These are phyloP conservation scores for Thraustotheca clavata DNA, from an alignment of 352 stramenopile genomes.

Conservation along the genomic window DNA sequence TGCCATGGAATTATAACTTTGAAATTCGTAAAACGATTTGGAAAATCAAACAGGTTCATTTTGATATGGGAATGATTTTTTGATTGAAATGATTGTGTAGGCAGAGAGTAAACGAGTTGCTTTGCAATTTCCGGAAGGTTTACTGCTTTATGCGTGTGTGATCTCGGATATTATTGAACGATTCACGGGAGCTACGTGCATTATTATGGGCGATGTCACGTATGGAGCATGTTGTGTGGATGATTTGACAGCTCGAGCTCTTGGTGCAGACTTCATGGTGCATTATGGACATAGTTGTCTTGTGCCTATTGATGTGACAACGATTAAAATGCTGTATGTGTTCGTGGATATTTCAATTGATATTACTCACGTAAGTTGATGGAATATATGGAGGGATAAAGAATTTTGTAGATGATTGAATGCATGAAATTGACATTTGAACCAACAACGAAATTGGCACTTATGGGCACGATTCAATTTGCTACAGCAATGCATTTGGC, in stretches of 20 bases:
- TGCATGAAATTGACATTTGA: conserved; percentile 91
- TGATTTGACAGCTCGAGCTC: conserved; percentile 92
- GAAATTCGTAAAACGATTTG: conserved; percentile 97
- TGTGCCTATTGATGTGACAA: conserved; percentile 95
- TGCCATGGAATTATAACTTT: conserved; percentile 99
- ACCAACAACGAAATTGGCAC: conserved; percentile 69
- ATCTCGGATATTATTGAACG: conserved; percentile 98
- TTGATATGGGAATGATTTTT: no score
- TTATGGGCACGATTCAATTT: conserved; percentile 97
- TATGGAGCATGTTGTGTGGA: conserved; percentile 99
- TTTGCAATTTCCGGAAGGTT: conserved; percentile 98
- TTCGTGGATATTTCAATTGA: conserved; percentile 99
- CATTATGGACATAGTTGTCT: conserved; percentile 99
- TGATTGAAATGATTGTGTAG: conserved; percentile 21
- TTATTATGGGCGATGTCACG: conserved; percentile 97
- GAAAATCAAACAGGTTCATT: conserved; percentile 77
- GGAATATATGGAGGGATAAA: conserved; percentile 10
- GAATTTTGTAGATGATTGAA: conserved; percentile 73
- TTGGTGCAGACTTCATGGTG: conserved; percentile 97
- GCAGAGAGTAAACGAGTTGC: conserved; percentile 87
- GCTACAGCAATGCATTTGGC: conserved; percentile 85
- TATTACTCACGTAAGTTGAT: conserved; percentile 79
- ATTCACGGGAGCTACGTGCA: conserved; percentile 85
- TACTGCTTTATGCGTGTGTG: conserved; percentile 96
- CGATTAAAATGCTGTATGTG: conserved; percentile 97